A percentile compares a stretch with the other conserved stretches of the same genome.
Evolutionary conservation across 495 filamentous ascomycete species (phyloP).

Genomic region (Lasiosphaeria miniovina): DNA sequence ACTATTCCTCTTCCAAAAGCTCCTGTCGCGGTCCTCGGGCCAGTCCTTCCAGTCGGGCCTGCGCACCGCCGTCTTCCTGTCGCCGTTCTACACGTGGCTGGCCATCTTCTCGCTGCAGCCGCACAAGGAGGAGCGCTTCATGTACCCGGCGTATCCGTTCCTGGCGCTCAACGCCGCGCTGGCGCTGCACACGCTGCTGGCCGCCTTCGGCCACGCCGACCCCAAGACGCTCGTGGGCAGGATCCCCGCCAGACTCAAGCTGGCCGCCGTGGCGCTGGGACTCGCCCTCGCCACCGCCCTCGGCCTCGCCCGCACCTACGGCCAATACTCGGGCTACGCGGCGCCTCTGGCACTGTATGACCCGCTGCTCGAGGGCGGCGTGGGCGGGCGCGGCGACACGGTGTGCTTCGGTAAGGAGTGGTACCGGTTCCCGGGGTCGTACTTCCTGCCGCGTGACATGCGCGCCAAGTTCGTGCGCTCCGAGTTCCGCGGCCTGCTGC

Average conservation of each 20-base stretch:
- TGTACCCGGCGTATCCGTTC: slow-evolving; percentile 94
- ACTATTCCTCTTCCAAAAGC: slow-evolving; percentile 49
- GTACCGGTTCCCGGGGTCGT: slow-evolving; percentile 96
- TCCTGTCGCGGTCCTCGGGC: slow-evolving; percentile 35
- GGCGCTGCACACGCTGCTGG: slow-evolving; percentile 71
- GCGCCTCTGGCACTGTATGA: slow-evolving; percentile 78
- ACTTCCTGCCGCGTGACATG: slow-evolving; percentile 77
- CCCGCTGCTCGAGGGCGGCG: slow-evolving; percentile 47
- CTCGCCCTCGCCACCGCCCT: slow-evolving; percentile 59
- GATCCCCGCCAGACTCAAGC: slow-evolving; percentile 67
- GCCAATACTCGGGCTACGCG: slow-evolving; percentile 78
- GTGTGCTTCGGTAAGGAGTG: slow-evolving; percentile 96
- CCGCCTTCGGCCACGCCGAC: slow-evolving; percentile 66
- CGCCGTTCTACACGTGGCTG: slow-evolving; percentile 94
- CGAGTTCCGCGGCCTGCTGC: slow-evolving; percentile 84
- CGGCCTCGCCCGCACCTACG: slow-evolving; percentile 70
- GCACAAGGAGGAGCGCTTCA: slow-evolving; percentile 98
- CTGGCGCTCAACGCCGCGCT: slow-evolving; percentile 91
- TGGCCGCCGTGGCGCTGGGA: slow-evolving; percentile 52
- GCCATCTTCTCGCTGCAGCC: slow-evolving; percentile 85
- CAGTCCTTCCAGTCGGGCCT: slow-evolving; percentile 50
- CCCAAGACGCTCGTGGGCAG: slow-evolving; percentile 61
- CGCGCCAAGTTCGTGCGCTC: slow-evolving; percentile 84
- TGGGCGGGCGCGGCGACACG: slow-evolving; percentile 56
- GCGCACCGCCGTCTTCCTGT: slow-evolving; percentile 69